Percentiles rank a stretch among this genome's conserved stretches.
Evolutionary conservation across 2,329 filamentous ascomycete genomes (phyloP).

Genomic region (Mycosphaerella arachidis): DNA sequence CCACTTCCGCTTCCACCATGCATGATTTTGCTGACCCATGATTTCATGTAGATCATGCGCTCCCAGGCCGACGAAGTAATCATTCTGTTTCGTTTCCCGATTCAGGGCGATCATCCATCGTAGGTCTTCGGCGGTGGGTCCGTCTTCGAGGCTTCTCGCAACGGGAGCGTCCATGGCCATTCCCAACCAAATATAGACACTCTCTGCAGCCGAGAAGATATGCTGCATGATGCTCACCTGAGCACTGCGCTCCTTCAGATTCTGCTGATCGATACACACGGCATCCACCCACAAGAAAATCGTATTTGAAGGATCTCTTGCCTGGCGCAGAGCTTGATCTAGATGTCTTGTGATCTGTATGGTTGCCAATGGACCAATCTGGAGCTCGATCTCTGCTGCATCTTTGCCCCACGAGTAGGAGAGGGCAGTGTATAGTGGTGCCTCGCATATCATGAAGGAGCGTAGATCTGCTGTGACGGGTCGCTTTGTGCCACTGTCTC

Average conservation of each 20-base stretch:
- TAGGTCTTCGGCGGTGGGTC: neutral
- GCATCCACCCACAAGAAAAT: neutral
- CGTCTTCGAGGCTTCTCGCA: neutral
- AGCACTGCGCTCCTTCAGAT: neutral
- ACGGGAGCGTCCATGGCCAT: neutral
- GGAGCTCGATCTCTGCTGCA: neutral
- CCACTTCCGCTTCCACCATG: neutral
- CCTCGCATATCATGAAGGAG: neutral
- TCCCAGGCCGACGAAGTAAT: neutral
- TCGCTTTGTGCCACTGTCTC: neutral
- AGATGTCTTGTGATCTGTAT: neutral
- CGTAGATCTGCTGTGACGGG: neutral
- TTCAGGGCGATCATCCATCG: neutral
- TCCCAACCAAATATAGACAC: neutral
- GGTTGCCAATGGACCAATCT: neutral
- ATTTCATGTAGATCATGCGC: neutral
- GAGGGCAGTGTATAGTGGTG: neutral
- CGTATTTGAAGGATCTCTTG: neutral
- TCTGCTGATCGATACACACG: neutral
- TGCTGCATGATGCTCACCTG: neutral
- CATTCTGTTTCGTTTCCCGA: neutral
- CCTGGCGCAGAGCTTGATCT: neutral
- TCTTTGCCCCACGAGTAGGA: neutral
- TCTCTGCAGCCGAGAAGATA: neutral
- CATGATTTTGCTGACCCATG: neutral